phyloP scores from a whole-genome alignment of 257 asterid genomes.

The Rauvolfia tetraphylla region DNA sequence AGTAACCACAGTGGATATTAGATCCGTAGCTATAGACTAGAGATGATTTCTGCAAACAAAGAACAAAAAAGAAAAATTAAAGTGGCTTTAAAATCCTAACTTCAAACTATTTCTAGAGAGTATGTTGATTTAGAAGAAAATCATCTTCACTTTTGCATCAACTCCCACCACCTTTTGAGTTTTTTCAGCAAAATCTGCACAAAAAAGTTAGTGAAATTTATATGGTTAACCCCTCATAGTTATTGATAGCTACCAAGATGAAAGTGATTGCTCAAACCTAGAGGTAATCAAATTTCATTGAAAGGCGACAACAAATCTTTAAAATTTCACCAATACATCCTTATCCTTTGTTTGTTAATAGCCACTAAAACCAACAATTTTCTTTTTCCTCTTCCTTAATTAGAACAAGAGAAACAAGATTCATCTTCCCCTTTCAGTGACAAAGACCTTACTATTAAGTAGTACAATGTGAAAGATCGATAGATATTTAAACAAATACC shows the following conservation, averaged over 20 bases:
- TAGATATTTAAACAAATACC: background rate
- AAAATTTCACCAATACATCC: background rate
- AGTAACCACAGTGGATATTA: conserved; percentile 12
- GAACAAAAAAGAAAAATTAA: background rate
- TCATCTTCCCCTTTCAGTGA: background rate
- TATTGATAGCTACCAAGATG: background rate
- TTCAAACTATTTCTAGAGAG: background rate
- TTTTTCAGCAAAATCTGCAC: background rate
- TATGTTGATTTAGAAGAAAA: background rate
- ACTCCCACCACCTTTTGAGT: background rate
- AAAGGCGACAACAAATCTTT: background rate
- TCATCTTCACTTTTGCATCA: background rate
- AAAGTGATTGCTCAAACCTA: background rate
- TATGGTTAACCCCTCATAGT: background rate
- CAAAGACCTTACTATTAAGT: background rate
- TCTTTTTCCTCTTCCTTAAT: background rate
- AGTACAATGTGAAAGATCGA: background rate
- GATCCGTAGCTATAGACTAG: background rate
- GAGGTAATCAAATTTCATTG: background rate
- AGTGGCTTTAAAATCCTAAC: conserved; percentile 1
- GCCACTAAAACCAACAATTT: background rate
- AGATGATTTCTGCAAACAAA: background rate
- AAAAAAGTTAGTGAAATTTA: background rate
- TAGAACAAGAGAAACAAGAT: background rate
- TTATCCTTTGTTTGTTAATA: background rate